Conservation (phyloP, 1,139 yeast species). For the Kurtzmaniella natalensis region DNA sequence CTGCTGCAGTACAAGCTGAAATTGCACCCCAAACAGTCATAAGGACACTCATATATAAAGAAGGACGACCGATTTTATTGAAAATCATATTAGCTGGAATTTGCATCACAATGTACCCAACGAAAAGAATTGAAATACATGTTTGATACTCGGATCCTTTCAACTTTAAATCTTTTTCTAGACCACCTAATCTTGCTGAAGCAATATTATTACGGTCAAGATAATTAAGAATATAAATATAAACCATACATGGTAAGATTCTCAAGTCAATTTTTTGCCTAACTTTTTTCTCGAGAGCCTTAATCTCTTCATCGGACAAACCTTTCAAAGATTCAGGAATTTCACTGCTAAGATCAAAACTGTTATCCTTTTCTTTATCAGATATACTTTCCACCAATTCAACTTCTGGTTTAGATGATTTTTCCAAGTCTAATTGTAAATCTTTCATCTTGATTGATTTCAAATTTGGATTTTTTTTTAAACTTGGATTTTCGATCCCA, state of each 20-base stretch:
- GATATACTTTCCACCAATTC: constrained; percentile 1
- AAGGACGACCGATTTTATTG: constrained; percentile 49
- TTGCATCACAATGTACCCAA: constrained; percentile 59
- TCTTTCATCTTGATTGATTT: too few species aligned
- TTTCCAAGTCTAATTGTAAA: too few species aligned
- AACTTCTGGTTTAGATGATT: not conserved
- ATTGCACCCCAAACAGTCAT: constrained; percentile 54
- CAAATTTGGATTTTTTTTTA: too few species aligned
- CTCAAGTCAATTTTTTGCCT: constrained; percentile 49
- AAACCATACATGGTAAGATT: constrained; percentile 52
- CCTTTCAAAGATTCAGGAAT: constrained; percentile 31
- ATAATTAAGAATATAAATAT: constrained; percentile 49
- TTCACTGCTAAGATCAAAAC: not conserved
- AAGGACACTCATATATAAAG: constrained; percentile 44
- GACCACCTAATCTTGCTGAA: constrained; percentile 56
- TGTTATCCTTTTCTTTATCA: not conserved
- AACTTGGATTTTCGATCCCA: too few species aligned
- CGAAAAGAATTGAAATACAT: constrained; percentile 52
- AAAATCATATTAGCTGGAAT: constrained; percentile 49
- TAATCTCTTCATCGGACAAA: constrained; percentile 33
- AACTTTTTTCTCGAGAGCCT: constrained; percentile 34
- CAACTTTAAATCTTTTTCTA: constrained; percentile 48
- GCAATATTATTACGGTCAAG: constrained; percentile 62
- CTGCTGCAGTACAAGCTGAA: constrained; percentile 43
- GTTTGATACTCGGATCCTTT: constrained; percentile 50